A percentile compares a stretch with the other conserved stretches of the same genome.
phyloP scores from a whole-genome alignment of 140 eudicot species.

The Ambrosia hybrid region DNA sequence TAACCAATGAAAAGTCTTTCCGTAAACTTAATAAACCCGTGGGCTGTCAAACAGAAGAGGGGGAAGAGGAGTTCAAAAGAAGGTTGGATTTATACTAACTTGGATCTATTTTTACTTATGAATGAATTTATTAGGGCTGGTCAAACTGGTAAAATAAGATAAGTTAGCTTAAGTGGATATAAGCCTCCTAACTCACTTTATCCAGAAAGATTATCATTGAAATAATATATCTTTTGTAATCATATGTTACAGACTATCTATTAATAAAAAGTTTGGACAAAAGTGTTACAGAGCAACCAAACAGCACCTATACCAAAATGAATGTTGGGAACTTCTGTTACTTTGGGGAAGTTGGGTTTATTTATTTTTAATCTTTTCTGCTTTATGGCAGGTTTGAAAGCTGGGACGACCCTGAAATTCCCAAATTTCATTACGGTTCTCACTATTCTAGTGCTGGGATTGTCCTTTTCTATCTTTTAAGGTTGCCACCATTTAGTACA shows the following conservation, averaged over 20 bases:
- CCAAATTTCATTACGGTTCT: conserved; percentile 97
- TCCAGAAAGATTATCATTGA: not conserved
- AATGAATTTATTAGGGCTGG: not conserved
- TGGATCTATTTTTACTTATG: not conserved
- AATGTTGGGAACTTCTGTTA: no score
- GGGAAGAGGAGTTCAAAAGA: conserved; percentile 93
- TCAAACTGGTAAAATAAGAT: not conserved
- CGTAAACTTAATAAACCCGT: conserved; percentile 91
- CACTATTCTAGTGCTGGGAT: conserved; percentile 99
- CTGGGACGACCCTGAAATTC: conserved; percentile 99
- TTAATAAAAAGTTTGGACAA: not conserved
- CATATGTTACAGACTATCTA: not conserved
- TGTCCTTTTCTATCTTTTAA: conserved; percentile 91
- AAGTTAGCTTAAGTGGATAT: not conserved
- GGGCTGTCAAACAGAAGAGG: conserved; percentile 96
- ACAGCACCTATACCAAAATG: not conserved
- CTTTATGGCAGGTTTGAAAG: conserved; percentile 70
- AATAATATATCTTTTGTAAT: not conserved
- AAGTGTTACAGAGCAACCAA: not conserved
- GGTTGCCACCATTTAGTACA: conserved; percentile 90
- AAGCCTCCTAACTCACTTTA: conserved; percentile 1
- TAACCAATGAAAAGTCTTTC: conserved; percentile 71
- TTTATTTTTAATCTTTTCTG: not conserved
- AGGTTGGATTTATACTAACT: conserved; percentile 47
- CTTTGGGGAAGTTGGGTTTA: no score